phyloP scores from a whole-genome alignment of 169 alveolate genomes.

The Eimeria sp. region DNA sequence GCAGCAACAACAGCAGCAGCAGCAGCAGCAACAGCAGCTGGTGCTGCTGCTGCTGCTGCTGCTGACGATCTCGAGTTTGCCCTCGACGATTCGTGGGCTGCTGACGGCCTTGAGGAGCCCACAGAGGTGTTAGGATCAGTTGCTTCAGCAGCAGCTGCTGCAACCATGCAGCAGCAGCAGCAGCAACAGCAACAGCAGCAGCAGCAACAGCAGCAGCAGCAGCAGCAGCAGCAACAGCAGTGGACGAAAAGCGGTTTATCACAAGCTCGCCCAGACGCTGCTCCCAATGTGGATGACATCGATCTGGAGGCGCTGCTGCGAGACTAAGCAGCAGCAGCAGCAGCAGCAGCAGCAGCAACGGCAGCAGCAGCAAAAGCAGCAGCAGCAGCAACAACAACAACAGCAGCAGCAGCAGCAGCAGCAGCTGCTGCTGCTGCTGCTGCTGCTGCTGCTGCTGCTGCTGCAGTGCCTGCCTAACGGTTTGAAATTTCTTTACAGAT shows the following conservation, averaged over 20 bases:
- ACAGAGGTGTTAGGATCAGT: not conserved
- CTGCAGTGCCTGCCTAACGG: not conserved
- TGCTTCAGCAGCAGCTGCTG: not conserved
- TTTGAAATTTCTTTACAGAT: no score
- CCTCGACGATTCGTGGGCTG: slow-evolving; percentile 3
- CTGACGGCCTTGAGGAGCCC: not conserved
- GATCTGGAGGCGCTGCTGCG: slow-evolving; percentile 43
- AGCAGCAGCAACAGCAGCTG: slow-evolving; percentile 16
- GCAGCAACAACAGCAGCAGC: slow-evolving; percentile 15
- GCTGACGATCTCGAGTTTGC: not conserved
- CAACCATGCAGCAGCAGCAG: not conserved
- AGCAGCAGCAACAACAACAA: not conserved
- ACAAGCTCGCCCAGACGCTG: not conserved
- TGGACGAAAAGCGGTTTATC: not conserved
- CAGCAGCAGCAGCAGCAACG: not conserved
- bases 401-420: slow-evolving; percentile 1
- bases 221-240: slow-evolving; percentile 29
- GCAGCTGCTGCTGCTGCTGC: slow-evolving; percentile 9
- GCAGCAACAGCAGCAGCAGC: slow-evolving; percentile 7
- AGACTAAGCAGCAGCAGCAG: slow-evolving; percentile 38
- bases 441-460: not conserved
- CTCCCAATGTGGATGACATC: slow-evolving; percentile 32
- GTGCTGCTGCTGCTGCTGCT: slow-evolving; percentile 51
- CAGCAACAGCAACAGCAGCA: slow-evolving; percentile 15
- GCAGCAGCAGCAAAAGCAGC: slow-evolving; percentile 5